A percentile compares a stretch with the other conserved stretches of the same genome.
These are phyloP conservation scores for Oryza brachyantha DNA, from an alignment of 176 grass and related monocot genomes.

Conservation along the genomic window DNA sequence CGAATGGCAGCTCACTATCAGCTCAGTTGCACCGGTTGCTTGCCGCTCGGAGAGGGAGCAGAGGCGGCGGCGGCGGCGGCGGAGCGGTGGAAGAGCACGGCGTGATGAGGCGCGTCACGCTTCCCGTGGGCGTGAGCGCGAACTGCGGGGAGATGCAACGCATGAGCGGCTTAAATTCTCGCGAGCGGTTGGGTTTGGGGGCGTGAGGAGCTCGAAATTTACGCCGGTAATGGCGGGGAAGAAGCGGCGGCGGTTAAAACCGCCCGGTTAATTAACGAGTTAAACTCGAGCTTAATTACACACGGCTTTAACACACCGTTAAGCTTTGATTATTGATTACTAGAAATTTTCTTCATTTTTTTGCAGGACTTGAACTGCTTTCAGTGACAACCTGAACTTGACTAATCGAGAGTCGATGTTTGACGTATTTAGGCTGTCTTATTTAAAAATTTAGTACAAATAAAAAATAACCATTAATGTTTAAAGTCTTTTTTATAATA, in stretches of 20 bases:
- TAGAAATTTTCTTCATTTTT: neutral
- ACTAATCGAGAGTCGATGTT: too few species aligned
- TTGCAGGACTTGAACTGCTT: neutral
- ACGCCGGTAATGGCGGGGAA: constrained; percentile 7
- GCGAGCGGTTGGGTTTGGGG: constrained; percentile 12
- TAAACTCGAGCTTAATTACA: neutral
- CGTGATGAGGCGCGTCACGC: neutral
- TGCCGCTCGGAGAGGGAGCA: neutral
- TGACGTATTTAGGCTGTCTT: too few species aligned
- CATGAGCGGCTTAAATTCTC: constrained; percentile 54
- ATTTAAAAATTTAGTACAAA: too few species aligned
- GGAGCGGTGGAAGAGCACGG: neutral
- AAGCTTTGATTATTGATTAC: neutral
- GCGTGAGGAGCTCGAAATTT: neutral
- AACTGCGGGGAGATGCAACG: constrained; percentile 31
- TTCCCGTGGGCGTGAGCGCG: constrained; percentile 27
- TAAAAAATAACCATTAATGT: too few species aligned
- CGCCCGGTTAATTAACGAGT: neutral
- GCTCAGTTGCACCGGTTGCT: neutral
- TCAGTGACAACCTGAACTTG: too few species aligned
- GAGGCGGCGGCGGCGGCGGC: neutral
- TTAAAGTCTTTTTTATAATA: too few species aligned
- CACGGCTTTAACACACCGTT: too few species aligned
- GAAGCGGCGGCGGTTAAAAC: neutral
- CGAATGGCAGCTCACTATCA: too few species aligned